Conservation (phyloP, 192 early-diverging fungal genomes). For the Phycomyces blakesleeanus region DNA sequence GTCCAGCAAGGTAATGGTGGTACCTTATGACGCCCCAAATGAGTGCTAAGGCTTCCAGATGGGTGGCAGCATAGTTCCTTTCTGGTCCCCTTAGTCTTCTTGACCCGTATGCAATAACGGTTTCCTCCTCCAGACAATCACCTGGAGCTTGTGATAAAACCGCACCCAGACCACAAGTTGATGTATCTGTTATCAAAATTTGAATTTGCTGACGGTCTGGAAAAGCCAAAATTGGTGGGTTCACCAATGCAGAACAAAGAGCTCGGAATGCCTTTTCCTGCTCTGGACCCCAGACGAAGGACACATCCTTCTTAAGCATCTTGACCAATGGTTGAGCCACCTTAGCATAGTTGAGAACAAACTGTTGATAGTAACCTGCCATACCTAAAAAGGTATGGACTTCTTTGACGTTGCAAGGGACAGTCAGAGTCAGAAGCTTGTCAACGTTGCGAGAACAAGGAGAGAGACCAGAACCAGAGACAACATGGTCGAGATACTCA, state of each 20-base stretch:
- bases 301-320: conserved; percentile 27
- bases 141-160: neutral
- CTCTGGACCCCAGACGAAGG: conserved; percentile 24
- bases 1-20: neutral
- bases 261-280: neutral
- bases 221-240: conserved; percentile 8
- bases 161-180: neutral
- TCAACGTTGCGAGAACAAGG: conserved; percentile 21
- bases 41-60: conserved; percentile 1
- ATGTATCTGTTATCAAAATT: conserved; percentile 17
- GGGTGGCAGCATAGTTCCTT: conserved; percentile 1
- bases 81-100: neutral
- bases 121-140: neutral
- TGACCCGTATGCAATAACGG: neutral
- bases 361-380: conserved; percentile 36
- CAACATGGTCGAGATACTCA: conserved; percentile 32
- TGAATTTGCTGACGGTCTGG: neutral
- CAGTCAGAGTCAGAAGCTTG: conserved; percentile 13
- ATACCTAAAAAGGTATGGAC: conserved; percentile 35
- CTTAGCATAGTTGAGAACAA: conserved; percentile 33
- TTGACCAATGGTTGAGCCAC: conserved; percentile 26
- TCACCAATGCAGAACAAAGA: neutral
- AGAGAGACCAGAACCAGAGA: conserved; percentile 18
- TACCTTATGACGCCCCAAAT: conserved; percentile 2
- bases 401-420: conserved; percentile 14